Evolutionary conservation across 192 early-diverging fungal species (phyloP).

Genomic region (Hyaloraphidium curvatum): DNA sequence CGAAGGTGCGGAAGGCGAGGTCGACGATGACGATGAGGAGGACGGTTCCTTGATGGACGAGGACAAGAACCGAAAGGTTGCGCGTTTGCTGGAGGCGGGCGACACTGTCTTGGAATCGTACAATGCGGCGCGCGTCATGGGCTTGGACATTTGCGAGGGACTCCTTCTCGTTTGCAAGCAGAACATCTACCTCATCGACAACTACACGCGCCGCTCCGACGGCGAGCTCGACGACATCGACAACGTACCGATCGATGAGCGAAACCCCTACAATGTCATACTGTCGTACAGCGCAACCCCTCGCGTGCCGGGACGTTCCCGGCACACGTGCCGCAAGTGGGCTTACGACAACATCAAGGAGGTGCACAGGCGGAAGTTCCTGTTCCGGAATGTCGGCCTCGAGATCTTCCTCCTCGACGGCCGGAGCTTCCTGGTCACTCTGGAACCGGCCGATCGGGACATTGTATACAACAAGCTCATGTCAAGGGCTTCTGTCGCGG

Average conservation of each 20-base stretch:
- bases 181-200: conserved; percentile 54
- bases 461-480: conserved; percentile 38
- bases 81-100: conserved; percentile 41
- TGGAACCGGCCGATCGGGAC: conserved; percentile 41
- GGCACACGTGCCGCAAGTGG: conserved; percentile 1
- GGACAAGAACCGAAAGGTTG: conserved; percentile 48
- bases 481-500: conserved; percentile 25
- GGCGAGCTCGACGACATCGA: conserved; percentile 53
- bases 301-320: neutral
- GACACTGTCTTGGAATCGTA: conserved; percentile 50
- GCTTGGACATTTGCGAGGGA: conserved; percentile 50
- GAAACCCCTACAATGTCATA: conserved; percentile 9
- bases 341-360: conserved; percentile 4
- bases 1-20: conserved; percentile 2
- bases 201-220: conserved; percentile 36
- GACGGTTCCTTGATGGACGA: conserved; percentile 31
- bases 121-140: conserved; percentile 42
- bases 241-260: conserved; percentile 27
- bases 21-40: conserved; percentile 14
- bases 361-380: conserved; percentile 16
- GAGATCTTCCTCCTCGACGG: conserved; percentile 67
- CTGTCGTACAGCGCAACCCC: neutral
- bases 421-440: conserved; percentile 51
- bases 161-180: conserved; percentile 43
- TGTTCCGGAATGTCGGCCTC: conserved; percentile 49